Conservation (phyloP, 2,329 filamentous ascomycete genomes). For the Nigrospora osmanthi region DNA sequence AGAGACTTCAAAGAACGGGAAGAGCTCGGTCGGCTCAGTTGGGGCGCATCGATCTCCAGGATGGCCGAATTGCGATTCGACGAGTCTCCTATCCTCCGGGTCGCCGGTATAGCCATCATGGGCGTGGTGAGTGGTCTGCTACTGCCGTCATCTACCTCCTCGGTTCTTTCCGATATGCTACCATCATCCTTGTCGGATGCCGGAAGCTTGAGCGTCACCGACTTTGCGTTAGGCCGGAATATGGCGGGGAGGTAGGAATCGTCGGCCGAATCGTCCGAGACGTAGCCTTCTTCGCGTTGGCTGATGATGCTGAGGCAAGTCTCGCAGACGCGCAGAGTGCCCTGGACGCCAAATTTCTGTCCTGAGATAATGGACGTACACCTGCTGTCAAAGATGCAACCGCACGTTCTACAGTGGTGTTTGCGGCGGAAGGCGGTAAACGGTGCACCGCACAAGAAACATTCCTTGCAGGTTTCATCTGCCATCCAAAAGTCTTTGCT, state of each 20-base stretch:
- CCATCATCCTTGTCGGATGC: slow-evolving; percentile 30
- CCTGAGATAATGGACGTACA: slow-evolving; percentile 91
- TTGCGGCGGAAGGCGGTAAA: slow-evolving; percentile 94
- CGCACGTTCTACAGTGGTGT: slow-evolving; percentile 91
- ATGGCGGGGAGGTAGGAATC: slow-evolving; percentile 61
- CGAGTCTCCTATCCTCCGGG: slow-evolving; percentile 61
- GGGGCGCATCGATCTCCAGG: slow-evolving; percentile 80
- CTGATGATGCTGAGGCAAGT: slow-evolving; percentile 89
- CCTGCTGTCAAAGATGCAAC: slow-evolving; percentile 97
- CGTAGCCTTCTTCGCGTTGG: slow-evolving; percentile 78
- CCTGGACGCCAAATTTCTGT: slow-evolving; percentile 76
- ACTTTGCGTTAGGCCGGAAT: slow-evolving; percentile 46
- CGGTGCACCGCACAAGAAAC: slow-evolving; percentile 81
- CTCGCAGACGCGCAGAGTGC: slow-evolving; percentile 83
- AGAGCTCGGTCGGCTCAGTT: slow-evolving; percentile 84
- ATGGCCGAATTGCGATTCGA: slow-evolving; percentile 79
- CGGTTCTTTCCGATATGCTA: slow-evolving; percentile 31
- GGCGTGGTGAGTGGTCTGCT: slow-evolving; percentile 55
- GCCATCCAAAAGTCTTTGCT: slow-evolving; percentile 99
- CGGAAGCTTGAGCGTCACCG: slow-evolving; percentile 22
- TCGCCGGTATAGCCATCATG: slow-evolving; percentile 64
- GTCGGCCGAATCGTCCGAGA: slow-evolving; percentile 78
- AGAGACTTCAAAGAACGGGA: slow-evolving; percentile 80
- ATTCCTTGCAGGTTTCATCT: slow-evolving; percentile 96
- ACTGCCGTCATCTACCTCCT: slow-evolving; percentile 35